phyloP scores from a whole-genome alignment of 441 rosid species.

The Metrosideros polymorpha region DNA sequence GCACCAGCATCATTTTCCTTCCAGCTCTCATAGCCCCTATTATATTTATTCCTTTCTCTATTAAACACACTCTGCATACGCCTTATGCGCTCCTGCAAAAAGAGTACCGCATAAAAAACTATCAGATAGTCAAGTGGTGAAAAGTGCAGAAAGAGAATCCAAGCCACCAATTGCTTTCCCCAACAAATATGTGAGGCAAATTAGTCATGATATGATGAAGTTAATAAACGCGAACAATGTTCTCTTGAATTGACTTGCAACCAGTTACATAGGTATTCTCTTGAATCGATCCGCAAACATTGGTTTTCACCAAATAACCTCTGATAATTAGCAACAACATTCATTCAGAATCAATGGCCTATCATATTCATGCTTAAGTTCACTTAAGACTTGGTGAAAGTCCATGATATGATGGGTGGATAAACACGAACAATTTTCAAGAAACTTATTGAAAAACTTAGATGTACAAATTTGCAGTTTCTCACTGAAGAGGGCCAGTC shows the following conservation, averaged over 20 bases:
- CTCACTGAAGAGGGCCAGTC: background rate
- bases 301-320: background rate
- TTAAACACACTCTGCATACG: constrained; percentile 97
- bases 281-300: background rate
- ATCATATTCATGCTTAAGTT: background rate
- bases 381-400: background rate
- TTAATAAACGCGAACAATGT: no score
- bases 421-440: background rate
- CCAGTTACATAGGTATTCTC: background rate
- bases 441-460: background rate
- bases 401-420: background rate
- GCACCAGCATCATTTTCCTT: constrained; percentile 51
- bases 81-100: constrained; percentile 79
- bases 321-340: background rate
- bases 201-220: background rate
- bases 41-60: constrained; percentile 69
- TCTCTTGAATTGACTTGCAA: background rate
- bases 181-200: background rate
- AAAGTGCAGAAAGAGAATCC: background rate
- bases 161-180: background rate
- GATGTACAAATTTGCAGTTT: background rate
- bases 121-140: background rate
- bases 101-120: background rate
- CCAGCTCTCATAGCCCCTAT: constrained; percentile 76
- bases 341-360: background rate